Base-by-base conservation (phyloP, 345 rosid species). In the Orychophragmus violaceus region DNA sequence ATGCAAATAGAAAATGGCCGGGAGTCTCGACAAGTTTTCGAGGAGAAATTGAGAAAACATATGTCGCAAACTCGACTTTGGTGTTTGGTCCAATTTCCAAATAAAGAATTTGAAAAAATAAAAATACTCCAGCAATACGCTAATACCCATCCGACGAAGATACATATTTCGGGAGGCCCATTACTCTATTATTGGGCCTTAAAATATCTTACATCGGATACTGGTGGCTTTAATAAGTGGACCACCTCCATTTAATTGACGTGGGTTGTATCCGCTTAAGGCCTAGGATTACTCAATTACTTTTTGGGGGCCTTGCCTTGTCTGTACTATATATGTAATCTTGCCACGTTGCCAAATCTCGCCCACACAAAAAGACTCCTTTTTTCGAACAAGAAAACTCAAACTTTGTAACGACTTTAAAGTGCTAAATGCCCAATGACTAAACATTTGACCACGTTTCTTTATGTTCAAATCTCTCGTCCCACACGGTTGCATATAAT, bases 341-440 rank as follows among this genome's bases (percentile, higher is more conserved):
- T 51, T 39, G 51, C 13, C 37, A 65, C 50, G 60, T 66, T 12
- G 42, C 30, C 22, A 66, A 39, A 66, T 19, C 54, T 66, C 5
- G 44, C 55, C 17, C 71, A 30, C 35, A 29, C 21, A 66, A 37
- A 12, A 25, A 19, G 5, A 7, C 0, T 29, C 32, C 11, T 14
- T 5, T 21, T 3, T 21, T 8, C 8, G 8, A 66, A 24, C 64
- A 56, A 44, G 55, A 29, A 21, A 68, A 45, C 0, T 57, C 46
- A 3, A 57, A 68, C 8, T 46, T 68, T 30, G 64, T 6, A 5
- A 29, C 22, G 9, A 44, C 4, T 44, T 21, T 5, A 36, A 36
- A 19, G 17, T 37, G 33, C 29, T 41, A 16, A 18, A 1, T 3
- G 8, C 52, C 57, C 52, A 66, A 8, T 3, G 32, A 30, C 51